Conservation (phyloP, 2,329 filamentous ascomycete genomes). For the Calonectria fujianensis region DNA sequence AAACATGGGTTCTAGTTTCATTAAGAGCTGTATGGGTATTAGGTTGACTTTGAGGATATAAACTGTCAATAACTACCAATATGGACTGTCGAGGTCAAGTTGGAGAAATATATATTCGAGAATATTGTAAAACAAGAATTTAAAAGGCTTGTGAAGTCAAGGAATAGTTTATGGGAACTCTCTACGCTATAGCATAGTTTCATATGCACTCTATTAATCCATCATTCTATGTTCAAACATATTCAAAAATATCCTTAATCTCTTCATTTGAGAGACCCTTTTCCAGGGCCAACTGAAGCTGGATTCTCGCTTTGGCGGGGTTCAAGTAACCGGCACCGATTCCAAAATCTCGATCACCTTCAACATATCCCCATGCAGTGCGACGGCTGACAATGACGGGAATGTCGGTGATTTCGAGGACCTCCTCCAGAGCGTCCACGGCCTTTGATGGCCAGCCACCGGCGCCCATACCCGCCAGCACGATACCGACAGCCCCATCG, state of each 20-base stretch:
- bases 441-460: slow-evolving; percentile 67
- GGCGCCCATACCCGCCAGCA: slow-evolving; percentile 73
- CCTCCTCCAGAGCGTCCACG: slow-evolving; percentile 60
- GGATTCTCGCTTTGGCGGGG: slow-evolving; percentile 71
- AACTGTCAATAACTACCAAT: too few relatives aligned
- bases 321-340: slow-evolving; percentile 70
- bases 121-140: too few relatives aligned
- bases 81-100: too few relatives aligned
- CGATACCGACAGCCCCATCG: slow-evolving; percentile 71
- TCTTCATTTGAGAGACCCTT: slow-evolving; percentile 39
- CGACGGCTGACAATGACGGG: slow-evolving; percentile 71
- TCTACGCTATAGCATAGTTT: not conserved
- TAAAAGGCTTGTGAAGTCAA: too few relatives aligned
- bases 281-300: slow-evolving; percentile 65
- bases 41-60: too few relatives aligned
- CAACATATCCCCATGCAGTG: slow-evolving; percentile 70
- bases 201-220: not conserved
- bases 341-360: slow-evolving; percentile 58
- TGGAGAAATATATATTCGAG: too few relatives aligned
- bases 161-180: too few relatives aligned
- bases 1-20: too few relatives aligned
- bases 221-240: not conserved
- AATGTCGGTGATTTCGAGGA: slow-evolving; percentile 64
- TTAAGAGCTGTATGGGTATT: too few relatives aligned
- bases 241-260: slow-evolving; percentile 41